Conservation (phyloP, 2,329 filamentous ascomycete species). For the Berkeleyomyces basicola region DNA sequence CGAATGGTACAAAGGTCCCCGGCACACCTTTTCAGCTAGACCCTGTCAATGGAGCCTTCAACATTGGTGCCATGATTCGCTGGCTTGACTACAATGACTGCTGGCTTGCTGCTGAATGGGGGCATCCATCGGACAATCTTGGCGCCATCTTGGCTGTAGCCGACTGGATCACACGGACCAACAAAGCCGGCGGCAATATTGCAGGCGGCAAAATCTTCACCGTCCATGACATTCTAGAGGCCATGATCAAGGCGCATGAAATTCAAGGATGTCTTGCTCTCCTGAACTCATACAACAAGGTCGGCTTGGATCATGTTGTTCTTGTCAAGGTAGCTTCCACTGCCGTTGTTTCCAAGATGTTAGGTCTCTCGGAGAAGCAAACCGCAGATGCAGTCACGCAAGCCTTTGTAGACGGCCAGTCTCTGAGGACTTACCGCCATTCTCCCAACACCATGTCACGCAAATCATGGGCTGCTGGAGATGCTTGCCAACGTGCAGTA, state of each 20-base stretch:
- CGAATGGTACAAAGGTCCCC: constrained; percentile 79
- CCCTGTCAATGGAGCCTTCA: constrained; percentile 91
- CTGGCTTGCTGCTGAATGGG: constrained; percentile 98
- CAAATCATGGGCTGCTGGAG: constrained; percentile 97
- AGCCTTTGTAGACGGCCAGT: constrained; percentile 94
- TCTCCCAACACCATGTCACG: constrained; percentile 98
- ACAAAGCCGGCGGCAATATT: constrained; percentile 58
- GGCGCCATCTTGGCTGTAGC: constrained; percentile 92
- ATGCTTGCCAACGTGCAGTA: constrained; percentile 90
- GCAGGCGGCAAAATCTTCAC: constrained; percentile 80
- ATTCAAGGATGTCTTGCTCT: constrained; percentile 95
- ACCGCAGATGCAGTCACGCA: constrained; percentile 92
- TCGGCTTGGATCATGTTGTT: constrained; percentile 93
- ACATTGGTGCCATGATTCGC: constrained; percentile 96
- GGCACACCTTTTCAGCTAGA: constrained; percentile 91
- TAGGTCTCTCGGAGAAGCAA: constrained; percentile 76
- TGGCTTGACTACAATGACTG: constrained; percentile 99
- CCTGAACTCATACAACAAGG: constrained; percentile 98
- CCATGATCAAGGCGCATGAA: constrained; percentile 98
- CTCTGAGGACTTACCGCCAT: constrained; percentile 91
- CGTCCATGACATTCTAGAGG: constrained; percentile 80
- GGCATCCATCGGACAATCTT: constrained; percentile 94
- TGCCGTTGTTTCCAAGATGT: constrained; percentile 87
- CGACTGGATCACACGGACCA: constrained; percentile 92
- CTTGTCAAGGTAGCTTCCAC: constrained; percentile 94